phyloP scores from a whole-genome alignment of 1,284 basidiomycete genomes.

The Ganoderma boninense region DNA sequence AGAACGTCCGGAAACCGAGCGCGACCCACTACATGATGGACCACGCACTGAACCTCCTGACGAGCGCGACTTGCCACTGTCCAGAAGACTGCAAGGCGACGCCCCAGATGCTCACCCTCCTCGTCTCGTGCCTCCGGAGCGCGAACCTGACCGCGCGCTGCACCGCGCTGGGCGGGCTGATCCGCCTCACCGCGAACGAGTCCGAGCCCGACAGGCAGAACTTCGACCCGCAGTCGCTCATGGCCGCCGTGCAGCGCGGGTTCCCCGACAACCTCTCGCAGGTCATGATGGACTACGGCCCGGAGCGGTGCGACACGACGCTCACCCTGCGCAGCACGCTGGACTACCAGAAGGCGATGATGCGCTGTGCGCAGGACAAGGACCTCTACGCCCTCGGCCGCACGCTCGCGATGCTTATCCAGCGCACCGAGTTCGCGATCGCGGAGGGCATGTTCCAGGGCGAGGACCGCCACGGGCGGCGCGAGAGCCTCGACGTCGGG shows the following conservation, averaged over 20 bases:
- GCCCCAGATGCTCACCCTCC: conserved; percentile 53
- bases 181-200: conserved; percentile 55
- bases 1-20: conserved; percentile 54
- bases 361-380: conserved; percentile 51
- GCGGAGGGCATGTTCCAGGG: conserved; percentile 60
- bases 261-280: conserved; percentile 57
- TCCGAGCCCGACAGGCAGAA: conserved; percentile 52
- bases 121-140: conserved; percentile 63
- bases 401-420: conserved; percentile 55
- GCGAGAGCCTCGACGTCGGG: conserved; percentile 52
- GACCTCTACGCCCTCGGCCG: conserved; percentile 61
- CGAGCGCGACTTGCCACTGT: conserved; percentile 52
- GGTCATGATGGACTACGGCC: conserved; percentile 57
- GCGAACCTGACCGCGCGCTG: conserved; percentile 59
- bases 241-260: conserved; percentile 47
- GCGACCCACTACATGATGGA: conserved; percentile 53
- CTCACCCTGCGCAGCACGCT: conserved; percentile 47
- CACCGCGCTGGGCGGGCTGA: conserved; percentile 57
- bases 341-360: conserved; percentile 63
- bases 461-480: conserved; percentile 48
- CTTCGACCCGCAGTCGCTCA: conserved; percentile 54
- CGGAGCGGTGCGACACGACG: conserved; percentile 53
- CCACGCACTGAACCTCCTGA: conserved; percentile 59
- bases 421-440: conserved; percentile 66
- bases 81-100: conserved; percentile 51